A percentile compares a stretch with the other conserved stretches of the same genome.
Conservation (phyloP, 1,139 yeast genomes). For the Diutina scorzettiae region DNA sequence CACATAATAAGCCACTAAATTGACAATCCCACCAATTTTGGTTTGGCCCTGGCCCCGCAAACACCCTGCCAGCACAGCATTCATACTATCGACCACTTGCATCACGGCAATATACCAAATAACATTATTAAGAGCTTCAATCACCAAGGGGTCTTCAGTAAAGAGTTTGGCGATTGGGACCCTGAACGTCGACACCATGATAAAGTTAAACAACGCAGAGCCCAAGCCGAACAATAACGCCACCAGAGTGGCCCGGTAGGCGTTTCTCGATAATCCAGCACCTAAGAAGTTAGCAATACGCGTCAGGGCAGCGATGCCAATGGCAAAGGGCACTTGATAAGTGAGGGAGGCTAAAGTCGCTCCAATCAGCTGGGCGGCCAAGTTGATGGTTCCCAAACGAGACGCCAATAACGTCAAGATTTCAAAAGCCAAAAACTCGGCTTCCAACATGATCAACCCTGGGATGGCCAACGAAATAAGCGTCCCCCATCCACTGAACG, state of each 20-base stretch:
- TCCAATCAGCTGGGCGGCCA: slow-evolving; percentile 85
- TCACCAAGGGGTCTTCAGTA: slow-evolving; percentile 32
- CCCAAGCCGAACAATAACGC: slow-evolving; percentile 31
- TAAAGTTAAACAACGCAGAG: slow-evolving; percentile 29
- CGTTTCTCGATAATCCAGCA: slow-evolving; percentile 33
- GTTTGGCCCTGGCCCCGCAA: slow-evolving; percentile 51
- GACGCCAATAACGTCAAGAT: slow-evolving; percentile 63
- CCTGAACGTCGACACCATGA: slow-evolving; percentile 24
- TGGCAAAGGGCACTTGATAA: slow-evolving; percentile 83
- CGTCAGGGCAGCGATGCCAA: slow-evolving; percentile 78
- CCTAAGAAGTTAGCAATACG: slow-evolving; percentile 85
- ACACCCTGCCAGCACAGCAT: slow-evolving; percentile 50
- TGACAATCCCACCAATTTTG: slow-evolving; percentile 45
- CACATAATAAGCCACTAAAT: slow-evolving; percentile 38
- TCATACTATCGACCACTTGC: slow-evolving; percentile 47
- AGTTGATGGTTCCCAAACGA: slow-evolving; percentile 65
- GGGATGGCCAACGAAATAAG: slow-evolving; percentile 53
- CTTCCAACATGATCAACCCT: slow-evolving; percentile 62
- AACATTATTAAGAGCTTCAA: slow-evolving; percentile 24
- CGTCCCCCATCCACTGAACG: slow-evolving; percentile 39
- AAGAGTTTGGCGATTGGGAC: slow-evolving; percentile 22
- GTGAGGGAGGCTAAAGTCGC: slow-evolving; percentile 71
- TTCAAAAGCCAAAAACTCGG: slow-evolving; percentile 67
- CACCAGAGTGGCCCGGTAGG: slow-evolving; percentile 33
- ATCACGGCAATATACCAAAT: slow-evolving; percentile 44